A percentile compares a stretch with the other conserved stretches of the same genome.
Conservation (phyloP, 1,284 basidiomycete genomes). For the Cryptococcus neoformans region DNA sequence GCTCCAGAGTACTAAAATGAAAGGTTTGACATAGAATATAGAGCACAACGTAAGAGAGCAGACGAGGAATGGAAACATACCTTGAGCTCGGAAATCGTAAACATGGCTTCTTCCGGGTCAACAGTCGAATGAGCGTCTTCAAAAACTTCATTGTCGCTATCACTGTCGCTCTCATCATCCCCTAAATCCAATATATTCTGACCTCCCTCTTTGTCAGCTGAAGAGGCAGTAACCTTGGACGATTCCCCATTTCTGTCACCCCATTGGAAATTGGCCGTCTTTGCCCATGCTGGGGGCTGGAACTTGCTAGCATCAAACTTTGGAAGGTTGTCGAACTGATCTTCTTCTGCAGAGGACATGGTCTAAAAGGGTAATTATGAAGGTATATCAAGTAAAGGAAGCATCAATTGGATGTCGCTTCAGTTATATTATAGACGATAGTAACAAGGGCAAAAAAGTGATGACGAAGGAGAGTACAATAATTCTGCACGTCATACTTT, state of each 20-base stretch:
- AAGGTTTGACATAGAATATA: background rate
- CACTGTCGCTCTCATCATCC: constrained; percentile 5
- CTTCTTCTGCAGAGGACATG: background rate
- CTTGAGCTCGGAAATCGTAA: constrained; percentile 23
- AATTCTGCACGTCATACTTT: too few relatives aligned
- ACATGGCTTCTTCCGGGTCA: constrained; percentile 9
- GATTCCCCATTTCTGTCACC: constrained; percentile 17
- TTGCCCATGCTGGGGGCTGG: constrained; percentile 18
- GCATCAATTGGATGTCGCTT: background rate
- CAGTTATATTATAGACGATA: background rate
- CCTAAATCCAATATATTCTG: background rate
- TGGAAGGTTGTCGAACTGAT: constrained; percentile 15
- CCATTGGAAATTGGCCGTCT: constrained; percentile 14
- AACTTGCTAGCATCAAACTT: constrained; percentile 31
- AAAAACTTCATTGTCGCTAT: constrained; percentile 13
- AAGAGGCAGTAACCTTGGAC: constrained; percentile 5
- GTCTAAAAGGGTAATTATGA: background rate
- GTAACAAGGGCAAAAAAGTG: background rate
- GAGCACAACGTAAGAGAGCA: background rate
- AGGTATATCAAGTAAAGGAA: background rate
- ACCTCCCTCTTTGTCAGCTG: background rate
- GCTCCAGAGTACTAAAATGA: background rate
- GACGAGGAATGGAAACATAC: constrained; percentile 12
- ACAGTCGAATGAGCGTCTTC: constrained; percentile 13
- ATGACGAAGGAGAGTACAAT: background rate